Conservation (phyloP, 345 rosid genomes). For the Brassica juncea region DNA sequence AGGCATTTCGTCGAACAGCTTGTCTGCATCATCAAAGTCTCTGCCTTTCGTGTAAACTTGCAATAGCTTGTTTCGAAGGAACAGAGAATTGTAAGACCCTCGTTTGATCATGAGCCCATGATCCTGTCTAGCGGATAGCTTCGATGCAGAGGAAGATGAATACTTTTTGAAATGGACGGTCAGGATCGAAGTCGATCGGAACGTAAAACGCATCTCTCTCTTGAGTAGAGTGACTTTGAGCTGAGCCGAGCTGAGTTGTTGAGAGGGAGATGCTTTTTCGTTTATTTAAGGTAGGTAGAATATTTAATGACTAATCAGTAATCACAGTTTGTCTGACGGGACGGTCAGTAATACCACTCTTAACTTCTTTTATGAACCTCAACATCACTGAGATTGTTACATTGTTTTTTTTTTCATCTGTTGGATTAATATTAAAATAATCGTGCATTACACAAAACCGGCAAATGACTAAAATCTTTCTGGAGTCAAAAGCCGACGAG, state of each 20-base stretch:
- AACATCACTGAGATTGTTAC: background rate
- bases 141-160: conserved; percentile 32
- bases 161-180: conserved; percentile 23
- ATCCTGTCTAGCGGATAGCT: conserved; percentile 45
- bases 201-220: conserved; percentile 23
- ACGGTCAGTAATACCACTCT: background rate
- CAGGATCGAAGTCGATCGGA: conserved; percentile 17
- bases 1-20: conserved; percentile 68
- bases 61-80: conserved; percentile 56
- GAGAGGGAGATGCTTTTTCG: background rate
- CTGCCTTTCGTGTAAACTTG: conserved; percentile 48
- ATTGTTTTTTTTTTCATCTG: too few species aligned
- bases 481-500: too few species aligned
- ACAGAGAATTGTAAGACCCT: conserved; percentile 43
- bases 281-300: background rate
- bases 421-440: too few species aligned
- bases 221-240: background rate
- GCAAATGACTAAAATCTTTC: too few species aligned
- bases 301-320: background rate
- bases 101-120: conserved; percentile 48
- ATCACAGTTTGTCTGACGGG: background rate
- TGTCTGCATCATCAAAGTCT: conserved; percentile 37
- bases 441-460: too few species aligned
- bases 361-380: background rate
- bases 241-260: background rate